Evolutionary conservation across 768 basidiomycete genomes (phyloP), one percentile per base, ranked within the genome.

Genomic region (Phlegmacium glaucopus): DNA sequence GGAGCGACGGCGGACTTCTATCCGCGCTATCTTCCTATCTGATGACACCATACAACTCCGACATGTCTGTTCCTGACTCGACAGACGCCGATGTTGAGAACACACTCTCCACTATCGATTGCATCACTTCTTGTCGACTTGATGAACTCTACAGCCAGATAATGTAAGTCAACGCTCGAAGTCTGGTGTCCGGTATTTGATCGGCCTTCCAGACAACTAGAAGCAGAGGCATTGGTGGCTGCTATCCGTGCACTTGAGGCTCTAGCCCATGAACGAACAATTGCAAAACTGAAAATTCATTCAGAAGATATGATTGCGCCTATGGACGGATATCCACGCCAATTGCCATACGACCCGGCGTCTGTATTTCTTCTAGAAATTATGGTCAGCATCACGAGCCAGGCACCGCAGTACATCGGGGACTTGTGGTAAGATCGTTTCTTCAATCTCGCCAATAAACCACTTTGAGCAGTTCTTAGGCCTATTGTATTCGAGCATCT

Each of bases 121-220:
- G 94, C 62, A 86, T 99, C 48, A 84, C 85, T 2, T 90, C 92
- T 13, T 99, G 96, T 65, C 83, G 89, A 29, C 70, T 99, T 29
- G 96, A 99, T 54, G 93, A 96, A 61, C 75, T 99, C 2, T 98
- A 98, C 67, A 82, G 78, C 35, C 91, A 98, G 61, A 93, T 97
- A 27, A 83, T 88, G 94, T 95, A 61, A 61, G 90, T 71, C 15
- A 38, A n/a, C 42, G 37, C 38, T 15, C 30, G 22, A 22, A 27
- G 43, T 16, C n/a, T 44, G 37, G 6, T 15, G 16, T 39, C 30
- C 10, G 29, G 27, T 34, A 17, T 39, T 56, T 34, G 51, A 34
- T 35, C 29, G 37, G 17, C 2, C 32, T 42, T 42, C 6, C 55
- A 95, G 92, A 72, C 78, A 85, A 60, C 76, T 96, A 7, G 82